Evolutionary conservation across 345 rosid genomes (phyloP).

Genomic region (Pistacia vera): DNA sequence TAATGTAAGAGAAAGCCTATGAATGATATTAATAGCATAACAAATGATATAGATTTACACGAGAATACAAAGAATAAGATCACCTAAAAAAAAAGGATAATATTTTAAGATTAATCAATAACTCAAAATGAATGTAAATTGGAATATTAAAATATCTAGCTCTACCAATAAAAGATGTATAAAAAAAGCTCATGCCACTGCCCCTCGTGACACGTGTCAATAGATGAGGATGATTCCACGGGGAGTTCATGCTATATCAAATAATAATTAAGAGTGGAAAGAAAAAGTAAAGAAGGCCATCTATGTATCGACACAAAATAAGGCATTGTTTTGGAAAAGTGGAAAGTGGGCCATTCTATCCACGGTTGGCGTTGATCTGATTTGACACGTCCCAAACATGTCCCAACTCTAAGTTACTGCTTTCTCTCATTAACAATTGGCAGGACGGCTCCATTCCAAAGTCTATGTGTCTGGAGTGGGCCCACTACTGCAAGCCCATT

Average conservation of each 20-base stretch:
- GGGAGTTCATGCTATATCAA: neutral
- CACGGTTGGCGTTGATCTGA: neutral
- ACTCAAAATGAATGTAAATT: too few relatives aligned
- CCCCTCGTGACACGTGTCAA: neutral
- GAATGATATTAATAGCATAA: too few relatives aligned
- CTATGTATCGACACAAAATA: neutral
- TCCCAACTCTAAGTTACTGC: neutral
- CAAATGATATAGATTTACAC: too few relatives aligned
- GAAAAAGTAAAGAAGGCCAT: neutral
- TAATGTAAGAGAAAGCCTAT: too few relatives aligned
- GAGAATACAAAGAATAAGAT: too few relatives aligned
- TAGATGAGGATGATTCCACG: neutral
- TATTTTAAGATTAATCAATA: too few relatives aligned
- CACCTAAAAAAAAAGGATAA: too few relatives aligned
- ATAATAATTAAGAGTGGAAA: neutral
- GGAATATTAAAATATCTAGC: neutral
- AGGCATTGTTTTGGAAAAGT: slow-evolving; percentile 7
- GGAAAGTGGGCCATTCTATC: neutral
- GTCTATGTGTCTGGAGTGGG: neutral
- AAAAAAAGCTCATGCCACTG: neutral
- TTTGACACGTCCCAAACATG: slow-evolving; percentile 9
- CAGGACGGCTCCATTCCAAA: slow-evolving; percentile 14
- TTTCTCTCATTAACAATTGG: slow-evolving; percentile 11
- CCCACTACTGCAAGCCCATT: slow-evolving; percentile 6
- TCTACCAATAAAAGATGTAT: neutral